Evolutionary conservation across 108 stramenopile species (phyloP), one percentile per base, ranked within the genome.

Genomic region (Discostella stelligeroides): DNA sequence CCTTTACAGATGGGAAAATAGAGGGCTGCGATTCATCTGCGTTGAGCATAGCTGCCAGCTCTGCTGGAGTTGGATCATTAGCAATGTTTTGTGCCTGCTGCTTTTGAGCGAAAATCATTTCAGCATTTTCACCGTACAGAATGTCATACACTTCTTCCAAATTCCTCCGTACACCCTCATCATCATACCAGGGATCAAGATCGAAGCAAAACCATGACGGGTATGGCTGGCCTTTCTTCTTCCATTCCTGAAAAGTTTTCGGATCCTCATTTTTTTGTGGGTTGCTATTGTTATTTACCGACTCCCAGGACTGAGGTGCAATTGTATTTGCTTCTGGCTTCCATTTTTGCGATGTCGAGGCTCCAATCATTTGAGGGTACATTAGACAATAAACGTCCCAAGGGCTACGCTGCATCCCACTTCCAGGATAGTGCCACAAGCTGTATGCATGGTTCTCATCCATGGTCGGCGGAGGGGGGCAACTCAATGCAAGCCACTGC

Each of bases 81-180:
- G 66, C 56, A 23, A 62, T 54, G 24, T 63, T 53, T 25, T 46
- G 30, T 45, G 30, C 79, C 67, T 80, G 66, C 58, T 51, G 51
- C 62, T 73, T 48, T 58, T 49, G 18, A 25, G 20, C 55, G 23
- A 55, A 64, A 30, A 43, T 67, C 24, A 60, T 45, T 54, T 80
- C 45, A 34, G 79, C 79, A 12, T 73, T 68, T 69, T 73, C 68
- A 24, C 79, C 72, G 46, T 80, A 80, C n/a, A 80, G 68, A 23
- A 80, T 53, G 55, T 80, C 72, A 59, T 73, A 80, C 2, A 80
- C 79, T 61, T 80, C 79, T 69, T 80, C 72, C 67, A 80, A 59
- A 37, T 62, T 73, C 41, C 79, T 43, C 65, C 79, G 60, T 17
- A 73, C 46, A 11, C 72, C 72, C 41, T 80, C 79, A 34, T 80